phyloP scores from a whole-genome alignment of 2,329 filamentous ascomycete species.

The Colletotrichum lupini region DNA sequence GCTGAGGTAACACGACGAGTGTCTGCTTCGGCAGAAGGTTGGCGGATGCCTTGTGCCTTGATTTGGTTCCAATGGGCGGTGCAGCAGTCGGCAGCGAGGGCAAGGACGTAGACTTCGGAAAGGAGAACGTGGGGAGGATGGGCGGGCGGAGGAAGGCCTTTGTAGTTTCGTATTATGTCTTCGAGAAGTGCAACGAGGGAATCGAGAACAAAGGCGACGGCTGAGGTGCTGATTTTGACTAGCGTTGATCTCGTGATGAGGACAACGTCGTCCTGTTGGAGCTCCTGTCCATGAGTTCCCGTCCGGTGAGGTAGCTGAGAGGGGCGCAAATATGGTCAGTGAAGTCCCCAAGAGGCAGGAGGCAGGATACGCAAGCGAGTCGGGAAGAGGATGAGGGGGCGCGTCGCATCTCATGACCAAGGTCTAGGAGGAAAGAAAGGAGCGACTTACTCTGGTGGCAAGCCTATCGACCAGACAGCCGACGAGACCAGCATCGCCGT shows the following conservation, averaged over 20 bases:
- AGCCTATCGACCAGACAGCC: slow-evolving; percentile 72
- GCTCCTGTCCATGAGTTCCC: slow-evolving; percentile 65
- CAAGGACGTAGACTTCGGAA: slow-evolving; percentile 73
- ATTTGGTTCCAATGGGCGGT: slow-evolving; percentile 67
- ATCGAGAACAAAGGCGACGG: slow-evolving; percentile 65
- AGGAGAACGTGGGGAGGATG: slow-evolving; percentile 71
- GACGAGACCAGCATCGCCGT: slow-evolving; percentile 69
- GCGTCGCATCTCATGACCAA: background rate
- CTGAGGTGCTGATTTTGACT: slow-evolving; percentile 67
- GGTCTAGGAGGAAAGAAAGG: slow-evolving; percentile 8
- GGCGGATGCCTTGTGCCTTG: slow-evolving; percentile 40
- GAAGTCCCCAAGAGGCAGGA: background rate
- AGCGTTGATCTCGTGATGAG: slow-evolving; percentile 70
- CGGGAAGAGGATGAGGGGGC: background rate
- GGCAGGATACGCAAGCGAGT: background rate
- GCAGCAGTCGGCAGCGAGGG: slow-evolving; percentile 73
- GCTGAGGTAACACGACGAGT: slow-evolving; percentile 35
- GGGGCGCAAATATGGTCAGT: slow-evolving; percentile 23
- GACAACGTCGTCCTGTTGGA: slow-evolving; percentile 70
- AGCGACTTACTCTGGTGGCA: slow-evolving; percentile 64
- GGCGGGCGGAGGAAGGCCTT: slow-evolving; percentile 51
- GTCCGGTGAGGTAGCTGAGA: slow-evolving; percentile 71
- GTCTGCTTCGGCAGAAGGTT: slow-evolving; percentile 23
- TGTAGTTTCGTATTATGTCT: slow-evolving; percentile 67
- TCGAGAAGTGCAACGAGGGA: slow-evolving; percentile 68